Base-by-base conservation (phyloP, 2,329 filamentous ascomycete genomes). In the Colletotrichum lindemuthianum region DNA sequence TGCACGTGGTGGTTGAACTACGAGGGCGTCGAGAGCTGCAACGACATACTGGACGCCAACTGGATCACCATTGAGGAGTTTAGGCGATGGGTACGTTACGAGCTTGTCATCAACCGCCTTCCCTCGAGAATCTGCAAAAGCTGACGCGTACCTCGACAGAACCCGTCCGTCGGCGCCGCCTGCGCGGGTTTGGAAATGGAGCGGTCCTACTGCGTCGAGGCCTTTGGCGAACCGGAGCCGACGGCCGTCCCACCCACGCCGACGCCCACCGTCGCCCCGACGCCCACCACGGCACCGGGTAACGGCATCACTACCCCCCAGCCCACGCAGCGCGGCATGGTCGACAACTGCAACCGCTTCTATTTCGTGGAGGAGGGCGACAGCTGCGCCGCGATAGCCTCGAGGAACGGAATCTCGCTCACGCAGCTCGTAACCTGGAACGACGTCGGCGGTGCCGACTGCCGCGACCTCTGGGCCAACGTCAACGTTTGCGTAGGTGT, bases 281-380 rank as follows among this genome's bases (percentile, higher is more conserved):
- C 32, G 16, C 24, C 68, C 2, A 57, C 64, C 8, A 64, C 67
- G 16, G 52, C 63, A 12, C 43, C 56, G 8, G 60, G 48, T 37
- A 65, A 68, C 33, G 66, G 67, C 24, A 63, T 69, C 41, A 12
- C 32, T 7, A 60, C 50, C 8, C 58, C 58, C 3, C 24, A 40
- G 8, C 58, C 58, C 9, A 49, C 36, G 6, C 58, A 60, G 34
- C 41, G 41, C 36, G 51, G 44, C 8, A 60, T 60, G 33, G 58
- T 60, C 12, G 41, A n/a, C 39, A 59, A 56, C 45, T 69, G 68
- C 56, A 64, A 63, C 37, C 54, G 39, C 13, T 70, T 66, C 57
- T 43, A 69, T 40, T 43, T 49, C 11, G 48, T 64, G 36, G 32
- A 33, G 24, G 7, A 13, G n/a, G 51, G 54, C 24, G 41, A 58